Evolutionary conservation across 495 filamentous ascomycete genomes (phyloP).

Genomic region (Astrothelium subdiscretum): DNA sequence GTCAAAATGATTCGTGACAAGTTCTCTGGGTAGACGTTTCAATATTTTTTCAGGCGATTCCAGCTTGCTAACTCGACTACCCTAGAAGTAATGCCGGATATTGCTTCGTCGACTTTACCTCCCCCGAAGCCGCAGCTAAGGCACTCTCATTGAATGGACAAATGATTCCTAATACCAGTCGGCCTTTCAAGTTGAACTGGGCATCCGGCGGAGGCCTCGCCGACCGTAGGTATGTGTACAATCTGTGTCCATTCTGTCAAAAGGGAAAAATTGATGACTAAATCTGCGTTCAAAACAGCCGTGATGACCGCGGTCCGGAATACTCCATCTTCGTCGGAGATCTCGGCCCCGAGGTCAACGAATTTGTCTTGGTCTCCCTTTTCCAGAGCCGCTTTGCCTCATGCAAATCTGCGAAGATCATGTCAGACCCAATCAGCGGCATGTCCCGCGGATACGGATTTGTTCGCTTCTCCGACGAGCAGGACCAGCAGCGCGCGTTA

Average conservation of each 20-base stretch:
- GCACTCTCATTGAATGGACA: conserved; percentile 81
- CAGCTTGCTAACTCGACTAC: conserved; percentile 33
- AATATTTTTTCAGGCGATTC: conserved; percentile 5
- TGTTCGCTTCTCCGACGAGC: conserved; percentile 89
- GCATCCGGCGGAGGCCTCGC: conserved; percentile 92
- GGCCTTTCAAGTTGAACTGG: conserved; percentile 99
- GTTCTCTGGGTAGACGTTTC: conserved; percentile 80
- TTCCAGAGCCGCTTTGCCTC: conserved; percentile 94
- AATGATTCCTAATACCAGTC: conserved; percentile 84
- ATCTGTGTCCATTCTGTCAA: neutral
- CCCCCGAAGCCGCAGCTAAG: conserved; percentile 75
- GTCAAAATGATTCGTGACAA: conserved; percentile 99
- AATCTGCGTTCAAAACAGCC: conserved; percentile 34
- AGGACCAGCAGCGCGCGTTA: conserved; percentile 87
- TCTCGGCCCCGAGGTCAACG: conserved; percentile 95
- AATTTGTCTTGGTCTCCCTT: conserved; percentile 91
- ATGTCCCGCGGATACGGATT: conserved; percentile 98
- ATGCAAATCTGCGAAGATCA: conserved; percentile 99
- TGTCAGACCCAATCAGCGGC: conserved; percentile 96
- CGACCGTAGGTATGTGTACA: conserved; percentile 42
- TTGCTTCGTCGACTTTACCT: conserved; percentile 93
- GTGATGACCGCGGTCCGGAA: conserved; percentile 91
- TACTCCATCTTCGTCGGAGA: conserved; percentile 97
- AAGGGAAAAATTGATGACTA: conserved; percentile 31
- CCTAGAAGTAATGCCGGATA: conserved; percentile 88